phyloP scores from a whole-genome alignment of 345 rosid genomes.

The Linum usitatissimum region DNA sequence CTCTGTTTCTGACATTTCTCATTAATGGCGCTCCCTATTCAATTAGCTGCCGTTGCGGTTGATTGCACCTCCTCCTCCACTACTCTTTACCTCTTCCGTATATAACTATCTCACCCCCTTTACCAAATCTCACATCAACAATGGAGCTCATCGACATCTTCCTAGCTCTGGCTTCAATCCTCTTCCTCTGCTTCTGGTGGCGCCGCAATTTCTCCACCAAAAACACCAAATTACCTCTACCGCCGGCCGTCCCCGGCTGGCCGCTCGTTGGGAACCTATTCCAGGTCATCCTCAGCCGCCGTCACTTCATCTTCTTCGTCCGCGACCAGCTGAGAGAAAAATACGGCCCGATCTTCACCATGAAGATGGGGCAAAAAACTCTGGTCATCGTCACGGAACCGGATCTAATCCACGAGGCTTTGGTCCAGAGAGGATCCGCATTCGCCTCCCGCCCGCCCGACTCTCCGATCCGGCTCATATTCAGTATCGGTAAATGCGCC shows the following conservation, averaged over 20 bases:
- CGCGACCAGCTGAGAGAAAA: slow-evolving; percentile 42
- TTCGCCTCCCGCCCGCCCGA: slow-evolving; percentile 81
- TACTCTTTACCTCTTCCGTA: not conserved
- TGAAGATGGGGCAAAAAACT: slow-evolving; percentile 93
- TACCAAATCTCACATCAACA: not conserved
- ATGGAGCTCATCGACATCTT: slow-evolving; percentile 33
- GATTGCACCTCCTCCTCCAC: no score
- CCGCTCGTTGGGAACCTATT: slow-evolving; percentile 73
- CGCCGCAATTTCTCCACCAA: slow-evolving; percentile 1
- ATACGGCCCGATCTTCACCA: slow-evolving; percentile 84
- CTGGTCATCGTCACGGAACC: slow-evolving; percentile 64
- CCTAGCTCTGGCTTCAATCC: slow-evolving; percentile 20
- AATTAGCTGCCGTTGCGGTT: no score
- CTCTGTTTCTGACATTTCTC: no score
- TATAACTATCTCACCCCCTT: not conserved
- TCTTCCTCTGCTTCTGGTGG: slow-evolving; percentile 19
- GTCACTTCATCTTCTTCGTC: slow-evolving; percentile 55
- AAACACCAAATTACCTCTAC: slow-evolving; percentile 25
- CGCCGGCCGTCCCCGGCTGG: slow-evolving; percentile 83
- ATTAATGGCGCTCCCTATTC: no score
- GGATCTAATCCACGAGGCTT: slow-evolving; percentile 81
- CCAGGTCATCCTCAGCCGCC: slow-evolving; percentile 61
- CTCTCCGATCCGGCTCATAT: slow-evolving; percentile 69
- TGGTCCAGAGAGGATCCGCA: slow-evolving; percentile 49
- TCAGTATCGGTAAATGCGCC: slow-evolving; percentile 86